A percentile compares a stretch with the other conserved stretches of the same genome.
These are phyloP conservation scores for Cryptococcus floricola DNA, from an alignment of 1,284 basidiomycete genomes.

Conservation along the genomic window DNA sequence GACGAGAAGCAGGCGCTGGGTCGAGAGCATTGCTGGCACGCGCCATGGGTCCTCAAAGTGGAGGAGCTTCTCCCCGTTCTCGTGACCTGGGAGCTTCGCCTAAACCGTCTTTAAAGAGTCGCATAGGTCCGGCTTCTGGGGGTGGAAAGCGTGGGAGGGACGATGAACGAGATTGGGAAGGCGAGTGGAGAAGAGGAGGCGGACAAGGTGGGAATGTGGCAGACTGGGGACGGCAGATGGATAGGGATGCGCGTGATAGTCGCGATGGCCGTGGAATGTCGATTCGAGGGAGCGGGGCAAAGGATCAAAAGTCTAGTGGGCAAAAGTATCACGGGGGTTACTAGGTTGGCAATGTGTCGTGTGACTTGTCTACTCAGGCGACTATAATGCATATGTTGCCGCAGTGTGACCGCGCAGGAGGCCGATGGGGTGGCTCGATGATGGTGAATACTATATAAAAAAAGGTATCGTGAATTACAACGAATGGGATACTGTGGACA, in stretches of 20 bases:
- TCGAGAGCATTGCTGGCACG: background rate
- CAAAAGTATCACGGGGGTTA: slow-evolving; percentile 25
- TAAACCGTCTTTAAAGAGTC: background rate
- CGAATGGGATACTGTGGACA: background rate
- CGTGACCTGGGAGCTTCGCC: background rate
- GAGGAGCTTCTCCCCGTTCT: background rate
- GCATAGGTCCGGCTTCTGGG: background rate
- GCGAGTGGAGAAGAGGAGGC: slow-evolving; percentile 22
- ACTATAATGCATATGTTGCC: too few species aligned
- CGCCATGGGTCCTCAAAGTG: background rate
- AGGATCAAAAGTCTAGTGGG: background rate
- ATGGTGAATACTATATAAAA: too few species aligned
- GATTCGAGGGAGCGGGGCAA: background rate
- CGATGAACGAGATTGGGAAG: slow-evolving; percentile 23
- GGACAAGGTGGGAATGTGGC: slow-evolving; percentile 24
- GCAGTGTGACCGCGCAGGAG: too few species aligned
- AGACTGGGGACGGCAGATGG: slow-evolving; percentile 25
- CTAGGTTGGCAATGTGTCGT: background rate
- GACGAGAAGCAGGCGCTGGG: background rate
- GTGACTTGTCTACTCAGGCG: too few species aligned
- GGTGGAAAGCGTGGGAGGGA: background rate
- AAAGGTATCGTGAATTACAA: too few species aligned
- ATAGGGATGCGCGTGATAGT: slow-evolving; percentile 5
- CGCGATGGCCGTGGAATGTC: background rate
- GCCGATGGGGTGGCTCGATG: too few species aligned